These are phyloP conservation scores for Xerocomus cyaneibrunnescens DNA, from an alignment of 1,284 basidiomycete species.

Conservation along the genomic window DNA sequence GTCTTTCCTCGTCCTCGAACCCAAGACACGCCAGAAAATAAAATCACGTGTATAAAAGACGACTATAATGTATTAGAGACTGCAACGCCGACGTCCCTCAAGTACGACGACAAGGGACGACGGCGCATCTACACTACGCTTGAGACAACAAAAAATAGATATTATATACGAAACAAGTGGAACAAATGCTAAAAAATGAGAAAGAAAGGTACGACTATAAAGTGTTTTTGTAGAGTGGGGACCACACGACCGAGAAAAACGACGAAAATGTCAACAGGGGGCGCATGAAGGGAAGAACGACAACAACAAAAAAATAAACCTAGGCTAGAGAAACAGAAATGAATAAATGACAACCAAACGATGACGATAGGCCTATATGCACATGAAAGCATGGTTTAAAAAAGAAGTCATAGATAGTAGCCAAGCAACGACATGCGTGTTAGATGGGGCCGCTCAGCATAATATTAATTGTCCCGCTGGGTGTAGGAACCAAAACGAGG, in stretches of 20 bases:
- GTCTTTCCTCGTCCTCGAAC: too few species aligned
- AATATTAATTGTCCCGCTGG: conserved; percentile 30
- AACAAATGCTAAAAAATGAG: conserved; percentile 27
- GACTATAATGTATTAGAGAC: conserved; percentile 39
- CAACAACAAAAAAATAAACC: conserved; percentile 11
- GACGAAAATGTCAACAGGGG: conserved; percentile 7
- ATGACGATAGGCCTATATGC: conserved; percentile 27
- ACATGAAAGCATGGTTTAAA: conserved; percentile 30
- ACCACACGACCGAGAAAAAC: conserved; percentile 13
- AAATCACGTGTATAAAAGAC: conserved; percentile 30
- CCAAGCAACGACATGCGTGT: conserved; percentile 26
- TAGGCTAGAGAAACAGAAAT: conserved; percentile 15
- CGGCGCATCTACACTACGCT: conserved; percentile 29
- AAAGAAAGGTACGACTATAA: conserved; percentile 19
- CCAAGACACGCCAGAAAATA: not conserved
- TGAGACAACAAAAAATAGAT: conserved; percentile 25
- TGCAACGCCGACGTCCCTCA: conserved; percentile 10
- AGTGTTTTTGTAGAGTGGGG: conserved; percentile 18
- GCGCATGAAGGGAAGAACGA: conserved; percentile 9
- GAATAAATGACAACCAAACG: conserved; percentile 31
- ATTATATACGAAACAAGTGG: conserved; percentile 32
- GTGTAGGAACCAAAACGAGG: conserved; percentile 8
- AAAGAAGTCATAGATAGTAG: conserved; percentile 30
- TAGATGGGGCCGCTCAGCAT: conserved; percentile 27
- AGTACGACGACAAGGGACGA: not conserved